Percentiles rank a stretch among this genome's conserved stretches.
These are phyloP conservation scores for Aphanoascus verrucosus DNA, from an alignment of 2,329 filamentous ascomycete genomes.

Conservation along the genomic window DNA sequence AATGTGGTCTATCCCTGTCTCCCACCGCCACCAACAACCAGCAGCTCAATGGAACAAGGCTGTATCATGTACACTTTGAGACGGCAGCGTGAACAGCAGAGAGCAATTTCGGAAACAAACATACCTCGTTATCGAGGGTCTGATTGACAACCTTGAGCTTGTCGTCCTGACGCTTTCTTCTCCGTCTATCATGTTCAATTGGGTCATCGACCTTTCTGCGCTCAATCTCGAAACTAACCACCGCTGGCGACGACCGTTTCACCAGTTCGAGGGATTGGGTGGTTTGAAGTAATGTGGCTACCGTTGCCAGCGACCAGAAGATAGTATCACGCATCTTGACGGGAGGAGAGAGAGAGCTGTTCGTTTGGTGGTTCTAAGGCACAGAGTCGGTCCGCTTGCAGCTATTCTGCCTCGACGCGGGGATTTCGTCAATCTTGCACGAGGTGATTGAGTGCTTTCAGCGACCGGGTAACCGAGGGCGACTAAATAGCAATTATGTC, in stretches of 20 bases:
- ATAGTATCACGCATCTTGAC: slow-evolving; percentile 8
- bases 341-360: neutral
- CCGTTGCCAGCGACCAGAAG: slow-evolving; percentile 11
- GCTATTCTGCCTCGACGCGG: neutral
- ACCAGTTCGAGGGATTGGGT: slow-evolving; percentile 23
- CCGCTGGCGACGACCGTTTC: slow-evolving; percentile 32
- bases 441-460: too few relatives aligned
- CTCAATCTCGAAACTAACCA: slow-evolving; percentile 43
- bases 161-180: slow-evolving; percentile 26
- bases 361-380: neutral
- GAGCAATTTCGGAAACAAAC: slow-evolving; percentile 3
- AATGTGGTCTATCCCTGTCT: neutral
- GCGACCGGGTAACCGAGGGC: too few relatives aligned
- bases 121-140: slow-evolving; percentile 45
- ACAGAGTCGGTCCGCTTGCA: neutral
- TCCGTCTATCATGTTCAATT: slow-evolving; percentile 36
- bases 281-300: neutral
- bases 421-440: neutral
- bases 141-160: slow-evolving; percentile 35
- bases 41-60: too few relatives aligned
- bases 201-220: slow-evolving; percentile 39
- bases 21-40: neutral
- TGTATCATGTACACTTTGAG: neutral
- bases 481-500: neutral
- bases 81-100: neutral